Percentiles rank a stretch among this genome's conserved stretches.
phyloP scores from a whole-genome alignment of 129 eudicot genomes.

The sunflower (Helianthus annuus) region DNA sequence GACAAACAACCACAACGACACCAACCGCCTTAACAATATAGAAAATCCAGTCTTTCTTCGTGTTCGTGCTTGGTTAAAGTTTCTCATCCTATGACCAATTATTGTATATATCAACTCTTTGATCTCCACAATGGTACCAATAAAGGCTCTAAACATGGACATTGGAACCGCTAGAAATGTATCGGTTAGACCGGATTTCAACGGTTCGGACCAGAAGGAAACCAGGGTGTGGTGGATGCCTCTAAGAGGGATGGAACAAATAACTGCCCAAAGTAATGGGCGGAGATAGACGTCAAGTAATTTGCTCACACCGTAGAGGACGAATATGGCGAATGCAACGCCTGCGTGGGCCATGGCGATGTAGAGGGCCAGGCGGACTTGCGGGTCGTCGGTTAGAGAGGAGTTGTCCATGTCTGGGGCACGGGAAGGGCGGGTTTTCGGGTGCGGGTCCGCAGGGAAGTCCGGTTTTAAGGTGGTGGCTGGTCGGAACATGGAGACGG shows the following conservation, averaged over 20 bases:
- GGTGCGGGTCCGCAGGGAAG: neutral
- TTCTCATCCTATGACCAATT: slow-evolving; percentile 33
- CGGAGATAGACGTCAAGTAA: slow-evolving; percentile 73
- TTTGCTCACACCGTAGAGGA: slow-evolving; percentile 60
- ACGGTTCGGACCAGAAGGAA: slow-evolving; percentile 74
- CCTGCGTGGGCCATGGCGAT: slow-evolving; percentile 94
- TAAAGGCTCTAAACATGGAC: slow-evolving; percentile 57
- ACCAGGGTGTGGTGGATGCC: slow-evolving; percentile 80
- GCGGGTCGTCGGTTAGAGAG: slow-evolving; percentile 63
- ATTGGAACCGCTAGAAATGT: slow-evolving; percentile 73
- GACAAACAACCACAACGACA: slow-evolving; percentile 74
- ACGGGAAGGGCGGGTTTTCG: neutral
- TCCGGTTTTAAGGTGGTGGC: slow-evolving; percentile 15
- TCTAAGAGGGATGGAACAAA: slow-evolving; percentile 88
- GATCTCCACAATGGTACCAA: slow-evolving; percentile 68
- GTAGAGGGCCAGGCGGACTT: slow-evolving; percentile 73
- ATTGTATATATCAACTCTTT: slow-evolving; percentile 39
- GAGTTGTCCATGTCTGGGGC: slow-evolving; percentile 20
- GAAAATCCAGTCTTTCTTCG: slow-evolving; percentile 52
- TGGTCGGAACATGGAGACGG: slow-evolving; percentile 22
- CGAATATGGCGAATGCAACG: slow-evolving; percentile 58
- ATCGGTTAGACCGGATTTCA: slow-evolving; percentile 67
- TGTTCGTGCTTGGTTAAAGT: neutral
- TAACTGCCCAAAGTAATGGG: slow-evolving; percentile 82
- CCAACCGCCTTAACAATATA: slow-evolving; percentile 59